Evolutionary conservation across 805 yeast species (phyloP).

Genomic region (Kurtzmaniella fragi): DNA sequence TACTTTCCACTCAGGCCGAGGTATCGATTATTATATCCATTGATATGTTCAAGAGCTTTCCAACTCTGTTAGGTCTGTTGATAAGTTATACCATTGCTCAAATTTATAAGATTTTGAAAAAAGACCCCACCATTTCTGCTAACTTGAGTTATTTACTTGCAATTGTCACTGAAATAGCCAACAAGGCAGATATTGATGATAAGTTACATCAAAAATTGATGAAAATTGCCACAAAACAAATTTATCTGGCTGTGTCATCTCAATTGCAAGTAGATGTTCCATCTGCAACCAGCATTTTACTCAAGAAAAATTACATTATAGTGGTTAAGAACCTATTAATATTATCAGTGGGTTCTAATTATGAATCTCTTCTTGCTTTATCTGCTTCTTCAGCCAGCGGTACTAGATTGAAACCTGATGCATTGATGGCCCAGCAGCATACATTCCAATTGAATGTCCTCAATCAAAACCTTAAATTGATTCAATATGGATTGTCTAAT

Average conservation of each 20-base stretch:
- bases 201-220: constrained; percentile 31
- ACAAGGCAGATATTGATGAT: constrained; percentile 36
- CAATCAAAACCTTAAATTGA: constrained; percentile 22
- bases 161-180: constrained; percentile 27
- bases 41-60: constrained; percentile 33
- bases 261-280: constrained; percentile 7
- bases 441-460: constrained; percentile 29
- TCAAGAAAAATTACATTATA: constrained; percentile 27
- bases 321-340: constrained; percentile 28
- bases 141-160: constrained; percentile 27
- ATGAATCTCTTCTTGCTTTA: constrained; percentile 30
- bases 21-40: constrained; percentile 28
- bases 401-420: constrained; percentile 38
- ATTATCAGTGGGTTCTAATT: constrained; percentile 29
- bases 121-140: constrained; percentile 17
- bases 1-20: constrained; percentile 12
- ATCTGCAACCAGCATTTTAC: constrained; percentile 15
- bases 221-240: constrained; percentile 26
- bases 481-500: constrained; percentile 26
- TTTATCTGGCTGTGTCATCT: constrained; percentile 14
- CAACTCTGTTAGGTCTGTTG: constrained; percentile 32
- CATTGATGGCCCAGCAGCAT: constrained; percentile 36
- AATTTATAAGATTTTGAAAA: constrained; percentile 36
- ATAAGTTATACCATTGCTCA: constrained; percentile 28
- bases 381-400: constrained; percentile 30